Evolutionary conservation across 345 rosid genomes (phyloP), one percentile per base, ranked within the genome.

Genomic region (Punica granatum): DNA sequence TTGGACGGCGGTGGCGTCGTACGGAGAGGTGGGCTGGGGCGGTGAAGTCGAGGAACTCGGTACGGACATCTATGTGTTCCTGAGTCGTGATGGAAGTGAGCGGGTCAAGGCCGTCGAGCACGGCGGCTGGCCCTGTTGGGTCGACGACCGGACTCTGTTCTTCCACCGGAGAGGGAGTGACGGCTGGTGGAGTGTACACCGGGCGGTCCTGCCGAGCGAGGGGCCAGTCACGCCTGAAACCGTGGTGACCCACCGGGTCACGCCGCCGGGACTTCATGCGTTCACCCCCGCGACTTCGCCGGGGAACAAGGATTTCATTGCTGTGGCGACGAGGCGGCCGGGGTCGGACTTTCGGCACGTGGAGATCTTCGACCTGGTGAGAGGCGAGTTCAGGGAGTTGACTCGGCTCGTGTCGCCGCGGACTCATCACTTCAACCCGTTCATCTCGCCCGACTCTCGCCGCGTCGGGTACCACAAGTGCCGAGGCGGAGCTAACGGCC

Each of bases 111-210:
- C 85, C 16, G 87, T 87, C 41, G 85, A 88, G 63, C 90, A 84
- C 74, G 97, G 96, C 51, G 98, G 93, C 0, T 92, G 98, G 98
- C 96, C 97, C 63, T 74, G 86, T 75, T 90, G 93, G 98, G 86
- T 83, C 6, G 93, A 92, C 72, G 92, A 90, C 11, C 78, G 76
- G 6, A 90, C 93, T 13, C 65, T 92, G 1, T 92, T 75, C 67
- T 90, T 92, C 71, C 98, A 90, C 54, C 76, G 87, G 62, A 81
- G 84, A 74, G 88, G 90, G 67, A 78, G 75, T 13, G 88, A 83
- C 7, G 90, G 75, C 0, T 92, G 97, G 96, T 88, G 89, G 59
- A 92, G 98, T 6, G 86, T 92, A 9, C 86, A 88, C 77, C 76
- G 64, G 72, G 97, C 87, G 0, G 51, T 69, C 26, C 48, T 90